Base-by-base conservation (phyloP, 2,329 filamentous ascomycete species). In the Diaporthe sp. region DNA sequence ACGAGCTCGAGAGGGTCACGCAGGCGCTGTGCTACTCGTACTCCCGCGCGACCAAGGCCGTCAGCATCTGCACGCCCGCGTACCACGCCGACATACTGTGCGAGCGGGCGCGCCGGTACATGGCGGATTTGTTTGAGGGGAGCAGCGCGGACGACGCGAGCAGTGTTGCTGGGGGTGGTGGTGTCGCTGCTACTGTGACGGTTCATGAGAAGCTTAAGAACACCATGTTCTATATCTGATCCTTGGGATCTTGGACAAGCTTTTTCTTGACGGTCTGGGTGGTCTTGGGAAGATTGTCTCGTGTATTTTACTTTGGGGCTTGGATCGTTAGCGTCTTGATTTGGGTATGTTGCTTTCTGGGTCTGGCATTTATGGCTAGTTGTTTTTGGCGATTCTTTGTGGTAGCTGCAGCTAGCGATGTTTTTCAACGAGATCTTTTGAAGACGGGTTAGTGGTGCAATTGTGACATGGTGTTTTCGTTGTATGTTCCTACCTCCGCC, bases 21-120 rank as follows among this genome's bases (percentile, higher is more conserved):
- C 91, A 94, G 78, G 89, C 89, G 55, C 84, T 94, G 79, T 94
- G 92, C 81, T 94, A 94, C 79, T 83, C 91, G 0, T 95, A 92
- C 78, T 92, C 92, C 5, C 89, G 93, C 9, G 92, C 93, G 0
- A 94, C 92, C 0, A 92, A 92, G 77, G 90, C 92, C 0, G 92
- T 95, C 12, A 92, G 89, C 70, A 85, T 94, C 58, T 94, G 91
- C 74, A 91, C 93, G 0, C 92, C 93, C 0, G 93, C 93, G 0
- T 94, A 95, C 82, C 94, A 94, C 78, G 94, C 94, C 0, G 93
- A 95, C 81, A 82, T 94, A 9, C 85, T 93, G 1, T 94, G 92
- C 79, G 92, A 94, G 77, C 86, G 93, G 1, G 91, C 91, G 0
- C 83, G 93, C 2, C 87, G 86, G 68, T 95, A 94, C 77, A 83